These are phyloP conservation scores for Penicillium brasilianum DNA, from an alignment of 2,329 filamentous ascomycete genomes.

Conservation along the genomic window DNA sequence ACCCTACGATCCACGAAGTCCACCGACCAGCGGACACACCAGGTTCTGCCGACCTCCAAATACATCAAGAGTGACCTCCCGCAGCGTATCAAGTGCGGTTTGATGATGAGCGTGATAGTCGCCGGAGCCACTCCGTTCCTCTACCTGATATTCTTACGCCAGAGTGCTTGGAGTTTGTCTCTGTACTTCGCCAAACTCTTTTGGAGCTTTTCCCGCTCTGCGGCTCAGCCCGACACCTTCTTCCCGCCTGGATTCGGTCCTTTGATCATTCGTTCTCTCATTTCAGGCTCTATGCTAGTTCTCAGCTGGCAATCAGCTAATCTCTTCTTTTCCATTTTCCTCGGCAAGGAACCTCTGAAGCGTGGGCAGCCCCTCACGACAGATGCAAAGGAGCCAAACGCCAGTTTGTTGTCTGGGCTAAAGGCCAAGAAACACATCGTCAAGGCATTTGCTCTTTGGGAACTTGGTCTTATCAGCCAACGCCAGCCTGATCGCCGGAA, in stretches of 20 bases:
- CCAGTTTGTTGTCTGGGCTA: conserved; percentile 81
- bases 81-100: conserved; percentile 38
- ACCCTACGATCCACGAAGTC: conserved; percentile 41
- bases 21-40: conserved; percentile 44
- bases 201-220: conserved; percentile 75
- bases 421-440: conserved; percentile 81
- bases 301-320: conserved; percentile 80
- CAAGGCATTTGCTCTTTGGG: conserved; percentile 88
- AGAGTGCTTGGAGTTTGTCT: conserved; percentile 69
- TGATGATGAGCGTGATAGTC: conserved; percentile 46
- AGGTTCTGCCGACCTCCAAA: conserved; percentile 42
- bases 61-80: conserved; percentile 46
- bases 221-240: conserved; percentile 60
- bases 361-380: conserved; percentile 80
- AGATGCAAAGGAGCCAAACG: conserved; percentile 89
- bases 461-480: conserved; percentile 78
- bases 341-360: conserved; percentile 81
- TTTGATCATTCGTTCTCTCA: conserved; percentile 61
- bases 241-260: conserved; percentile 62
- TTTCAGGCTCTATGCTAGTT: conserved; percentile 69
- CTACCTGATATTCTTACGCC: conserved; percentile 68
- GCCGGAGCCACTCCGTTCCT: conserved; percentile 58
- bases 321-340: conserved; percentile 76
- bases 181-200: conserved; percentile 73
- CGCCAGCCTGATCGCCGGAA: conserved; percentile 76